Evolutionary conservation across 768 basidiomycete genomes (phyloP), one percentile per base, ranked within the genome.

Genomic region (Suillus sp.): DNA sequence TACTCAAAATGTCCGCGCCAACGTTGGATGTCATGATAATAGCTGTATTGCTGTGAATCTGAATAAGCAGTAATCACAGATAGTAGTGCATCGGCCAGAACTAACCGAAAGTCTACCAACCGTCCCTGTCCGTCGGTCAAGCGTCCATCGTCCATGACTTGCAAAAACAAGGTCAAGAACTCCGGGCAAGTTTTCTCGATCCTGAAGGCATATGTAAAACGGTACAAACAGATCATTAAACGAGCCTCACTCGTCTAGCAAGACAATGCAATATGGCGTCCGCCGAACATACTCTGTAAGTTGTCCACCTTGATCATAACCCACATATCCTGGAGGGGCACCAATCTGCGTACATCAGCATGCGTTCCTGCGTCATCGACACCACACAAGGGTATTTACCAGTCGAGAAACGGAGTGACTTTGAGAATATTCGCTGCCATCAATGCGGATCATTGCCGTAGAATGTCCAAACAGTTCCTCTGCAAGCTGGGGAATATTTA

Each of bases 1-100:
- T 45, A 66, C 90, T 88, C 59, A 91, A 79, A 74, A 82, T 88
- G 27, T 81, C 80, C 3, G 90, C 88, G 42, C 90, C 93, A 45
- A 95, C 81, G 72, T 96, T 96, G 61, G 90, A 92, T 3, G 93
- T 95, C 86, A 95, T 89, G 74, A 93, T 90, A 71, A 95, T 91
- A 71, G 94, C 90, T 0, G 91, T 91, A 72, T 93, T 93, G 62
- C 86, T 81, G 81, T 71, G 66, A 14, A 68, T 62, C 59, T 10
- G 27, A 30, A 18, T 55, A 10, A 58, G 51, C 16, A 32, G 62
- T 45, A 37, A 48, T 16, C 5, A 47, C 16, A 22, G 37, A 48
- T 43, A 18, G 32, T 13, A 34, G 10, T 4, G 45, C 16, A 42
- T 22, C 16, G 42, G 37, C 37, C 2, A 45, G 22, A 10, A 45